These are phyloP conservation scores for Acer negundo DNA, from an alignment of 345 rosid species.

Conservation along the genomic window DNA sequence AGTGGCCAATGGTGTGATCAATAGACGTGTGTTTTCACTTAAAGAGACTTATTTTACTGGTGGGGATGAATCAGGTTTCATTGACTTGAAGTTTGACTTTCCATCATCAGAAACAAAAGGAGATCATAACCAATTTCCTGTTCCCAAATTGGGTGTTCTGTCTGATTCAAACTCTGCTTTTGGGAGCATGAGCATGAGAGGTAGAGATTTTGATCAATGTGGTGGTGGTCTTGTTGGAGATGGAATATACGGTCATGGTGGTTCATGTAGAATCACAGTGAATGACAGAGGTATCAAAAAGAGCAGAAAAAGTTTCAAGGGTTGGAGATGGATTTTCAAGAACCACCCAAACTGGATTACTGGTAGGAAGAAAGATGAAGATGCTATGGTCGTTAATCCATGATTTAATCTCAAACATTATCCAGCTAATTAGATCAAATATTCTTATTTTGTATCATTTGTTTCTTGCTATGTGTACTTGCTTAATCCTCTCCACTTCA, in stretches of 20 bases:
- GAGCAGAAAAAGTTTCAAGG: constrained; percentile 82
- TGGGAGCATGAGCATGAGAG: constrained; percentile 65
- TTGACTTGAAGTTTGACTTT: constrained; percentile 82
- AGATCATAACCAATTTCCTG: constrained; percentile 19
- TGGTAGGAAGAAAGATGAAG: constrained; percentile 44
- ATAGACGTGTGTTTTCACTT: constrained; percentile 67
- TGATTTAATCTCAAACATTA: background rate
- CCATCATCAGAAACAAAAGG: constrained; percentile 45
- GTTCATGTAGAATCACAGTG: constrained; percentile 65
- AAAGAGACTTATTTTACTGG: constrained; percentile 73
- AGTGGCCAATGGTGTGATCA: constrained; percentile 19
- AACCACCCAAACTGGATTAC: constrained; percentile 45
- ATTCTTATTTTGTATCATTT: constrained; percentile 6
- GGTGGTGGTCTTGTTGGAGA: constrained; percentile 26
- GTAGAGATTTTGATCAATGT: constrained; percentile 38
- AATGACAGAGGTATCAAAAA: constrained; percentile 68
- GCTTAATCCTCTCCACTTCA: background rate
- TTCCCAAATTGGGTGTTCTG: constrained; percentile 30
- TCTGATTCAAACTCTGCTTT: constrained; percentile 48
- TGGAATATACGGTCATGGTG: constrained; percentile 38
- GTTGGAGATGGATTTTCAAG: constrained; percentile 94
- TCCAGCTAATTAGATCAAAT: constrained; percentile 18
- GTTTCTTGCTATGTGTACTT: background rate
- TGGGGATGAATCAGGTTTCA: constrained; percentile 81
- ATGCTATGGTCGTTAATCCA: constrained; percentile 26